Evolutionary conservation across 202 grass and related monocot genomes (phyloP).

Genomic region (Alloteropsis angusta): DNA sequence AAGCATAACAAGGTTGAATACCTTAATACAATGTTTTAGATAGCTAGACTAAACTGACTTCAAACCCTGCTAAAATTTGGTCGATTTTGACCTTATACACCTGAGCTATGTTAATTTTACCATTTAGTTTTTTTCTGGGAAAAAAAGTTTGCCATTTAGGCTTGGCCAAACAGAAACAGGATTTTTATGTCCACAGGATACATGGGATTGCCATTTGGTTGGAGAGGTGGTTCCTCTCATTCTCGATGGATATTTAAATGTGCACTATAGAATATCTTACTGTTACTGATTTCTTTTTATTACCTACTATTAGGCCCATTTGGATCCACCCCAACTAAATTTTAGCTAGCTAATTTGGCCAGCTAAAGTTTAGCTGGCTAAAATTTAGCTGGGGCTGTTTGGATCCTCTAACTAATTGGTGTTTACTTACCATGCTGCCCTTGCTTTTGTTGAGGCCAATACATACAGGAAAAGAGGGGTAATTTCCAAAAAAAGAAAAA

Average conservation of each 20-base stretch:
- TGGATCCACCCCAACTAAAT: too few relatives aligned
- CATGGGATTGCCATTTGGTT: background rate
- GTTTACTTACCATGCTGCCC: too few relatives aligned
- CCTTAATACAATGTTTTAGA: background rate
- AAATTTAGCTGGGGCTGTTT: too few relatives aligned
- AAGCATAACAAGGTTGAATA: background rate
- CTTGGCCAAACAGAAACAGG: background rate
- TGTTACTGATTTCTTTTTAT: background rate
- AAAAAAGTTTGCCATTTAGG: background rate
- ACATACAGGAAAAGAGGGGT: too few relatives aligned
- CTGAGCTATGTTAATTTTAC: background rate
- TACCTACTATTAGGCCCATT: background rate
- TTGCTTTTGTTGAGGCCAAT: too few relatives aligned
- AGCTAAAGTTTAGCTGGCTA: too few relatives aligned
- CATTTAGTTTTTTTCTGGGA: background rate
- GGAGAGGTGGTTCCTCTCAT: background rate
- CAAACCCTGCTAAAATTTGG: background rate
- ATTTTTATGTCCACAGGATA: background rate
- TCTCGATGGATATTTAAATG: background rate
- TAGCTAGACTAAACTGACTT: background rate
- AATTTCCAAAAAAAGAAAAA: too few relatives aligned
- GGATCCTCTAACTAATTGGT: too few relatives aligned
- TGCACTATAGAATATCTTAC: background rate
- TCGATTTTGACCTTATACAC: background rate
- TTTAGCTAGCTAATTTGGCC: too few relatives aligned